These are phyloP conservation scores for Lactarius indigo DNA, from an alignment of 768 basidiomycete species.

Conservation along the genomic window DNA sequence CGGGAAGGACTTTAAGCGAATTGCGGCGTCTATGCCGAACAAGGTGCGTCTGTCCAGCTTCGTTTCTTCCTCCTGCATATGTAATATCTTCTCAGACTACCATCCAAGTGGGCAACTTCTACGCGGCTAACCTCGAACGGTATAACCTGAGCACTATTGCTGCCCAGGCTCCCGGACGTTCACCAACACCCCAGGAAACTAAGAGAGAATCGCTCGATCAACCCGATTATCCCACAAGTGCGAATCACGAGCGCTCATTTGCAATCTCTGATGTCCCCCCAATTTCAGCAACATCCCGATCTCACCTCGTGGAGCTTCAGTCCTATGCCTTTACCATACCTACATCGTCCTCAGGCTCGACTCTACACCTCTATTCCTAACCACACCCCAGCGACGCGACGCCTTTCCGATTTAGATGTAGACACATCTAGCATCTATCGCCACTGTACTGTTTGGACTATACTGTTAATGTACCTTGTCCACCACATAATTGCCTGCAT, in stretches of 20 bases:
- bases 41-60: conserved; percentile 41
- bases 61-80: background rate
- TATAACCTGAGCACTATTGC: conserved; percentile 36
- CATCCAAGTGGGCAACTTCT: conserved; percentile 53
- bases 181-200: conserved; percentile 30
- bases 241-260: conserved; percentile 12
- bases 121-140: conserved; percentile 41
- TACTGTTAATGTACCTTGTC: conserved; percentile 23
- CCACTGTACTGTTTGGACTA: conserved; percentile 20
- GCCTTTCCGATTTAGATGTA: conserved; percentile 18
- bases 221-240: background rate
- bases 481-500: conserved; percentile 20
- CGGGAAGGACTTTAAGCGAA: conserved; percentile 65
- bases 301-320: conserved; percentile 17
- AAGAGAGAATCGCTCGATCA: conserved; percentile 27
- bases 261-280: conserved; percentile 14
- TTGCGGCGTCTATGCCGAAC: conserved; percentile 63
- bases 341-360: conserved; percentile 11
- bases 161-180: conserved; percentile 18
- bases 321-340: conserved; percentile 11
- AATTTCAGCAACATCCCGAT: conserved; percentile 22
- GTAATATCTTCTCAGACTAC: conserved; percentile 40
- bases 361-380: conserved; percentile 17
- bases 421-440: conserved; percentile 14
- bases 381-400: background rate